Base-by-base conservation (phyloP, 2,329 filamentous ascomycete species). In the Fusarium nanum region DNA sequence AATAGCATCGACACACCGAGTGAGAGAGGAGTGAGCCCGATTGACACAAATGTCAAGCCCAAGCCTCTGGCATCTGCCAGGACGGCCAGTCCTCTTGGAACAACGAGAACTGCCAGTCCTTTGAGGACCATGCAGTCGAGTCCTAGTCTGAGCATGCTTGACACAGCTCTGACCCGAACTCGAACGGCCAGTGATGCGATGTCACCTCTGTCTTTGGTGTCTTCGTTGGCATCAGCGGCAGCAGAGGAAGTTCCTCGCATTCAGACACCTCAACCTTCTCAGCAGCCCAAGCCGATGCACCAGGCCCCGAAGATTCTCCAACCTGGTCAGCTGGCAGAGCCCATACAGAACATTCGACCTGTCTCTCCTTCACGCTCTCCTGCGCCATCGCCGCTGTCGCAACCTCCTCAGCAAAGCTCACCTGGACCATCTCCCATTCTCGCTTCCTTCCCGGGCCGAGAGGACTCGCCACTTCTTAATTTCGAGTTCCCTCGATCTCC, bases 51-150 rank as follows among this genome's bases (percentile, higher is more conserved):
- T 2, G 55, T 58, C 10, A 72, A 72, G 47, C 64, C 72, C 1
- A 67, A 57, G 27, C 54, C 56, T 2, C 42, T 75, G 9, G 69
- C 50, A 8, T 59, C 55, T 1, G 12, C 68, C 12, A 66, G 73
- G 23, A 75, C 73, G 1, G 73, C 72, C 6, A 75, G 73, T 10
- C 72, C 73, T 25, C n/a, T 75, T n/a, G 48, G 61, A 8, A 62
- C 48, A 1, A 3, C 68, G n/a, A 73, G 73, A 34, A 75, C 73
- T 2, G 73, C 72, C 1, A 75, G 73, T 14, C 72, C 73, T 30
- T 18, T 75, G 20, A 63, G 72, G 9, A 60, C 73, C 2, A 75
- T 75, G 73, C 71, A 75, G 46, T 72, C 69, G 7, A 75, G 73
- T 34, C 73, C 73, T 2, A 74, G 70, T 12, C 30, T 70, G 44